Percentiles rank a stretch among this genome's conserved stretches.
These are phyloP conservation scores for Rhynchosporium secalis DNA, from an alignment of 2,329 filamentous ascomycete species.

Conservation along the genomic window DNA sequence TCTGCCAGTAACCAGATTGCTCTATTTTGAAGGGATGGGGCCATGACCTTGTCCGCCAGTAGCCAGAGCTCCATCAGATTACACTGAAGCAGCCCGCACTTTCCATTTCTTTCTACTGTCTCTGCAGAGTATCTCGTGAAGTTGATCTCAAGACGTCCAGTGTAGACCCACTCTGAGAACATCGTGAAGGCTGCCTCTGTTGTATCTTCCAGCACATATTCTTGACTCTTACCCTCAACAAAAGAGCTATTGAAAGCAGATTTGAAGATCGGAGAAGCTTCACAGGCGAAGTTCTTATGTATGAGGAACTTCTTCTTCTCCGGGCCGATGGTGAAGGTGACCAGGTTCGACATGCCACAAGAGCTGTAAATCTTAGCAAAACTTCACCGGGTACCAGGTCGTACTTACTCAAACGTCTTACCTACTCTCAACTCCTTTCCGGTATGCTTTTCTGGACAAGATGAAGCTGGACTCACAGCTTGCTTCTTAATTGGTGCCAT, in stretches of 20 bases:
- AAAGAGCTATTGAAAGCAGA: slow-evolving; percentile 20
- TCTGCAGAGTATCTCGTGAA: no score
- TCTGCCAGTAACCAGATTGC: no score
- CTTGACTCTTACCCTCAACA: slow-evolving; percentile 16
- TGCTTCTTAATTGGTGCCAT: neutral
- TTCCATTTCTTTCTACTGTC: no score
- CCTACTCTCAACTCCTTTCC: neutral
- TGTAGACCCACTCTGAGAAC: slow-evolving; percentile 8
- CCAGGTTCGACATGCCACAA: neutral
- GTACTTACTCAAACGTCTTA: neutral
- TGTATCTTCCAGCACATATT: slow-evolving; percentile 7
- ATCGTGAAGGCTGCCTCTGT: neutral
- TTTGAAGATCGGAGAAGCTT: slow-evolving; percentile 19
- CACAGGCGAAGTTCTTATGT: slow-evolving; percentile 48
- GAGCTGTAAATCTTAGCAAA: neutral
- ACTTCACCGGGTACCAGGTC: neutral
- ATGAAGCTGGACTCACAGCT: neutral
- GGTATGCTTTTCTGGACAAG: neutral
- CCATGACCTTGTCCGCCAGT: no score
- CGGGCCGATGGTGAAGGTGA: slow-evolving; percentile 18
- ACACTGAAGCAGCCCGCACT: no score
- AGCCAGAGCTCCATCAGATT: no score
- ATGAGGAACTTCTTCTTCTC: neutral
- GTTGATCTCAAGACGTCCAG: neutral
- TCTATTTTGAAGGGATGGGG: no score